Conservation (phyloP, 2,329 filamentous ascomycete genomes). For the Madurella fahalii region DNA sequence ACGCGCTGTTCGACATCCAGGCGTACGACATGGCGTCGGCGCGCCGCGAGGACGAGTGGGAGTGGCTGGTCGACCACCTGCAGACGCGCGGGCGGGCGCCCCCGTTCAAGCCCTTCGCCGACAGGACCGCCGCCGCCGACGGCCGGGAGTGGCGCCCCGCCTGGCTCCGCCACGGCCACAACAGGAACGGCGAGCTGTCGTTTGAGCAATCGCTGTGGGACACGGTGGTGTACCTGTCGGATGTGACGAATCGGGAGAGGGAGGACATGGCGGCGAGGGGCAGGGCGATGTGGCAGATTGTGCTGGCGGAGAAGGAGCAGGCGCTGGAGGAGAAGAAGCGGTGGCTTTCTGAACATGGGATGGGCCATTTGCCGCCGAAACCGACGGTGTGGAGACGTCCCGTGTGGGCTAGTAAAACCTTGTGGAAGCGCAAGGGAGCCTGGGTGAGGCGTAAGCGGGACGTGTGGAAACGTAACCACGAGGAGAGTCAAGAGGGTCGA, state of each 20-base stretch:
- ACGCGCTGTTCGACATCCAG: constrained; percentile 36
- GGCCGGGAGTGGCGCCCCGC: too few species aligned
- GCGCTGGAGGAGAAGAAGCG: constrained; percentile 30
- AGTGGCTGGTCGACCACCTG: constrained; percentile 35
- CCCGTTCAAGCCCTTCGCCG: constrained; percentile 32
- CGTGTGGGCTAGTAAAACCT: neutral
- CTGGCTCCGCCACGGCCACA: too few species aligned
- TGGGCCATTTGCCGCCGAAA: constrained; percentile 12
- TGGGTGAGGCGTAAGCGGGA: neutral
- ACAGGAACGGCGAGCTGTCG: constrained; percentile 4
- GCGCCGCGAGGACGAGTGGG: constrained; percentile 48
- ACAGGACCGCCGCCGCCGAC: neutral
- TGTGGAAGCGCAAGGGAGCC: neutral
- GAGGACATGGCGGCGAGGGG: constrained; percentile 40
- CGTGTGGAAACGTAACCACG: neutral
- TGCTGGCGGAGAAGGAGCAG: constrained; percentile 36
- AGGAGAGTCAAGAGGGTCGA: neutral
- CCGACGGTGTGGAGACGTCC: constrained; percentile 1
- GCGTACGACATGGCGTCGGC: constrained; percentile 34
- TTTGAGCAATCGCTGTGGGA: constrained; percentile 30
- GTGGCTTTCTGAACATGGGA: constrained; percentile 25
- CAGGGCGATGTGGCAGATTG: constrained; percentile 38
- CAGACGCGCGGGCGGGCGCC: constrained; percentile 29
- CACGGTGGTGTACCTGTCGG: neutral
- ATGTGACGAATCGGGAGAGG: constrained; percentile 30